Evolutionary conservation across 2,329 filamentous ascomycete genomes (phyloP).

Genomic region (Nothomitra cinnamomea): DNA sequence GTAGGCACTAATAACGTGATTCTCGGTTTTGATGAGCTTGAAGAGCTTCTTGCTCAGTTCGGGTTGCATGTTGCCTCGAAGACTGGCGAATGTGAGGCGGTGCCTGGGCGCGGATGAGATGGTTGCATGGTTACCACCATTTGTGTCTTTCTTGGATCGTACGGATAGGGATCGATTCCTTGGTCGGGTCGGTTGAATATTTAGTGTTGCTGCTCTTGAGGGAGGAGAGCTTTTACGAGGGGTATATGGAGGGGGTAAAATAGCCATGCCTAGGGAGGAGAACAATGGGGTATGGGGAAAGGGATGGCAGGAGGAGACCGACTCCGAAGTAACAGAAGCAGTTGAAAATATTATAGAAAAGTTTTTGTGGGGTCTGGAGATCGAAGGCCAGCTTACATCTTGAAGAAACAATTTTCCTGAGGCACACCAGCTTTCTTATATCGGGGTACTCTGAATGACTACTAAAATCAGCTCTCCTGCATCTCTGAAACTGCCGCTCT

Average conservation of each 20-base stretch:
- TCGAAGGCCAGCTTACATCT: constrained; percentile 21
- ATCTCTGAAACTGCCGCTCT: neutral
- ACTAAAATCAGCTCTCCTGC: neutral
- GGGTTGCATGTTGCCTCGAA: constrained; percentile 70
- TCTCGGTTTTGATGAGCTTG: constrained; percentile 88
- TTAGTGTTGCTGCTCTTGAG: constrained; percentile 18
- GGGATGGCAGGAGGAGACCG: neutral
- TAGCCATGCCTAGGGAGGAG: constrained; percentile 12
- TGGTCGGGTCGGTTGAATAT: constrained; percentile 13
- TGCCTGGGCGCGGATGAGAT: constrained; percentile 28
- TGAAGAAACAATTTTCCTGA: constrained; percentile 5
- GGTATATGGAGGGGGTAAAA: constrained; percentile 16
- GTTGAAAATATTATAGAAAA: constrained; percentile 8
- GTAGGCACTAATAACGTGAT: constrained; percentile 70
- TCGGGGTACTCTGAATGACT: neutral
- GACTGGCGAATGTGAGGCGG: constrained; percentile 70
- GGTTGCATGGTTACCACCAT: constrained; percentile 24
- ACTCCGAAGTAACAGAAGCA: constrained; percentile 3
- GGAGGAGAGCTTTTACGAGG: constrained; percentile 14
- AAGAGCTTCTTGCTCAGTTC: constrained; percentile 80
- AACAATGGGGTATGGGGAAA: neutral
- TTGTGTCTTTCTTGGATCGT: constrained; percentile 41
- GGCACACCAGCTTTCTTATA: neutral
- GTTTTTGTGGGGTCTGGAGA: constrained; percentile 6
- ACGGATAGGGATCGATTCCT: constrained; percentile 63